Conservation (phyloP, 371 early-diverging fungal species). For the Thermomucor indicae-seudaticae region DNA sequence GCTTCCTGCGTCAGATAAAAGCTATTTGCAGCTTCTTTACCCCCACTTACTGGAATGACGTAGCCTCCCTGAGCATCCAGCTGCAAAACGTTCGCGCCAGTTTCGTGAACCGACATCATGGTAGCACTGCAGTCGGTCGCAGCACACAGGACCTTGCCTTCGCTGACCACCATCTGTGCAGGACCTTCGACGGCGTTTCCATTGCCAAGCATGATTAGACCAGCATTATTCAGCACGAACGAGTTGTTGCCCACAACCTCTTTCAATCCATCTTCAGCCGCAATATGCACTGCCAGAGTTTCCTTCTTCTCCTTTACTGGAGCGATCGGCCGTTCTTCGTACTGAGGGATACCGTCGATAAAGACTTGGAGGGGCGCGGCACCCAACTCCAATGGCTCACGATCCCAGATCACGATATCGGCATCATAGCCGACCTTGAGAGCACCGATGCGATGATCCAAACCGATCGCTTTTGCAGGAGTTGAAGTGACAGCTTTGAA, state of each 20-base stretch:
- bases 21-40: too few species aligned
- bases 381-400: conserved; percentile 61
- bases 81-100: background rate
- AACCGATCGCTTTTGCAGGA: conserved; percentile 69
- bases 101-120: conserved; percentile 1
- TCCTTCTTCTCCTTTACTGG: conserved; percentile 1
- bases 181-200: conserved; percentile 9
- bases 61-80: conserved; percentile 35
- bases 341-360: conserved; percentile 63
- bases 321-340: conserved; percentile 27
- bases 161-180: conserved; percentile 29
- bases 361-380: conserved; percentile 68
- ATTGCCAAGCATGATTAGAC: conserved; percentile 19
- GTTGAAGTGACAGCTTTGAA: conserved; percentile 66
- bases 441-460: conserved; percentile 65
- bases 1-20: background rate
- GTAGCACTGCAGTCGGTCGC: conserved; percentile 23
- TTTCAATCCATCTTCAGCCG: background rate
- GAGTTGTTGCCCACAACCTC: conserved; percentile 4
- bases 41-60: conserved; percentile 31
- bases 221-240: conserved; percentile 32
- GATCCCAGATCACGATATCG: conserved; percentile 68
- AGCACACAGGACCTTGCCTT: conserved; percentile 44
- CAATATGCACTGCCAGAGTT: background rate
- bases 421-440: conserved; percentile 73